Base-by-base conservation (phyloP, 495 filamentous ascomycete species). In the Penicillium arizonense region DNA sequence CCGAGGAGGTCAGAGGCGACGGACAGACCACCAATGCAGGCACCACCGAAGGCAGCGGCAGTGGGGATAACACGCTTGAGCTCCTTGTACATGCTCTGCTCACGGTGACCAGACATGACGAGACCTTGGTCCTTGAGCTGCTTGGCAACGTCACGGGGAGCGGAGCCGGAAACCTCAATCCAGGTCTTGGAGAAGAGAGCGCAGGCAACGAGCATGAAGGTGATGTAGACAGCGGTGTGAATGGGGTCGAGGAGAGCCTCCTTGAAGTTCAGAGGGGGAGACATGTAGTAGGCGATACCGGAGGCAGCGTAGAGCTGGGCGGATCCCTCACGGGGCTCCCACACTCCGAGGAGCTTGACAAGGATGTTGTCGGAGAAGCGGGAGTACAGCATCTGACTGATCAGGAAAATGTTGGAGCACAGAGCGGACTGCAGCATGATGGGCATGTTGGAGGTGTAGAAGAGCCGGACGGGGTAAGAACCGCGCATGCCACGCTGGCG, bases 11-110 rank as follows among this genome's bases (percentile, higher is more conserved):
- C 95, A 63, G 89, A 95, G 59, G 87, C 86, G 66, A 99, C 91
- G 30, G 91, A 96, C 33, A 99, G 83, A 61, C 88, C 95, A 74
- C 95, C 95, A 82, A 99, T 99, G 81, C 92, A 97, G 55, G 95
- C 95, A 78, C 95, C 95, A 75, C 95, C 95, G 62, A 99, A 99
- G 53, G 95, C 94, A 56, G 95, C 95, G 48, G 95, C 95, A 39
- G 93, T 96, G 52, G 95, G 95, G 55, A 99, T 99, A 61, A 99
- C 91, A 61, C 95, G 85, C 87, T 99, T 99, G 49, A 99, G 82
- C 71, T 99, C 95, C 83, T 94, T 96, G 84, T 99, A 99, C 95
- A 97, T 97, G 82, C 89, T 95, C 82, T 97, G 91, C 76, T 99
- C 95, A 76, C 95, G 86, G 77, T 99, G 95, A 57, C 95, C 95